Evolutionary conservation across 768 basidiomycete genomes (phyloP).

Genomic region (Boletus reticuloceps): DNA sequence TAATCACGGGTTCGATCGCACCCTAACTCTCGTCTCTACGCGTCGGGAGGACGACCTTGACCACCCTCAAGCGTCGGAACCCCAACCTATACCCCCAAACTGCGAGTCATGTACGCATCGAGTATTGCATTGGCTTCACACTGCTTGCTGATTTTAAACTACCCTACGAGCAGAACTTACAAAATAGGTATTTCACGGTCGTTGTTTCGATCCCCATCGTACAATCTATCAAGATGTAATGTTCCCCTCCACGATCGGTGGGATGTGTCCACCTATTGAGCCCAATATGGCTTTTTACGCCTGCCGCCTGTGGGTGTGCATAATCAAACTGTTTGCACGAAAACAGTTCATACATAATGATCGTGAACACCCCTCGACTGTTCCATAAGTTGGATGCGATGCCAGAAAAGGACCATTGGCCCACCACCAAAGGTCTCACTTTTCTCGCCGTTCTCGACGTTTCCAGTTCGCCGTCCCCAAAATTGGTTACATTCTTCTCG

Average conservation of each 20-base stretch:
- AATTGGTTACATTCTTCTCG: conserved; percentile 2
- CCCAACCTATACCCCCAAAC: conserved; percentile 11
- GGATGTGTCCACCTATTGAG: conserved; percentile 6
- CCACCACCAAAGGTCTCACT: neutral
- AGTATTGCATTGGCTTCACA: neutral
- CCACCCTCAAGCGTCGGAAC: conserved; percentile 5
- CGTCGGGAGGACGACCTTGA: conserved; percentile 49
- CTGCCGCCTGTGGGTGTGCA: conserved; percentile 5
- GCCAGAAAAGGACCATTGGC: neutral
- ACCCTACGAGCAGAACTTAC: conserved; percentile 17
- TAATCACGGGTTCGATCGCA: conserved; percentile 74
- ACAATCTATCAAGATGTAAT: conserved; percentile 17
- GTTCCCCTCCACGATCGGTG: neutral
- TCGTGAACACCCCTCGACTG: conserved; percentile 2
- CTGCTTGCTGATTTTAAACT: neutral
- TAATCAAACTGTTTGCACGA: neutral
- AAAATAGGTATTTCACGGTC: neutral
- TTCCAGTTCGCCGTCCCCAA: neutral
- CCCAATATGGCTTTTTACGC: conserved; percentile 6
- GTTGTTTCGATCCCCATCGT: conserved; percentile 3
- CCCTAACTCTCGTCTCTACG: conserved; percentile 54
- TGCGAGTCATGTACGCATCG: conserved; percentile 18
- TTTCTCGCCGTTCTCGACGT: neutral
- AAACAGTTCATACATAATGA: conserved; percentile 1
- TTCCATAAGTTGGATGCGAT: neutral